Base-by-base conservation (phyloP, 169 alveolate genomes). In the Babesia bovis region DNA sequence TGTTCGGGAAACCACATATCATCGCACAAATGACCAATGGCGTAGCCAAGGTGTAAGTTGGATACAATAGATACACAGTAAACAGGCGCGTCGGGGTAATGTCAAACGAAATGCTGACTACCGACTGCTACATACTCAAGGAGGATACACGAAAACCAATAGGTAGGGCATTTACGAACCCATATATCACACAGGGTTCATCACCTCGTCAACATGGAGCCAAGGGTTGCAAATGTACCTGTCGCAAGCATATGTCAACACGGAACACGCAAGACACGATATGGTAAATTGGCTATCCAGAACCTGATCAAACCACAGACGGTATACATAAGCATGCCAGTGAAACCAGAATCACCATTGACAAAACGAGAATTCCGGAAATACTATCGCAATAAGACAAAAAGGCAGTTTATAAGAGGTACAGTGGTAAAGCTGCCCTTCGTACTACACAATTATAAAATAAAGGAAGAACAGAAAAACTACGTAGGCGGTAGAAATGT, bases 1-100 rank as follows among this genome's bases (percentile, higher is more conserved):
- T 87, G 25, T 87, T 87, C 72, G 93, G 93, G 40, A 72, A 61
- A 40, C 52, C 76, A 47, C 72, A 73, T 42, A 21, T 87, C 21
- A 57, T 63, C 13, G 72, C 66, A 10, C 70, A 68, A n/a, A 25
- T 78, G 25, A 53, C 57, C 12, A 66, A 67, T 38, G 81, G 81
- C 6, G 65, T 76, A 4, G 60, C 81, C n/a, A 76, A 76, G 28
- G 55, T 76, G 85, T 76, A 67, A 19, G 85, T 76, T 10, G n/a
- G 36, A 3, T 5, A 19, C 49, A 4, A 21, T 21, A n/a, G 19
- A 36, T 35, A n/a, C 3, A 4, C 32, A 1, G 49, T 21, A n/a
- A 23, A n/a, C 65, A 78, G 83, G 28, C 73, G 87, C 4, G 87
- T 78, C 17, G 87, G 83, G 26, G 61, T 78, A 5, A 23, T 78